Conservation (phyloP, 2,329 filamentous ascomycete genomes). For the Nothopassalora personata region DNA sequence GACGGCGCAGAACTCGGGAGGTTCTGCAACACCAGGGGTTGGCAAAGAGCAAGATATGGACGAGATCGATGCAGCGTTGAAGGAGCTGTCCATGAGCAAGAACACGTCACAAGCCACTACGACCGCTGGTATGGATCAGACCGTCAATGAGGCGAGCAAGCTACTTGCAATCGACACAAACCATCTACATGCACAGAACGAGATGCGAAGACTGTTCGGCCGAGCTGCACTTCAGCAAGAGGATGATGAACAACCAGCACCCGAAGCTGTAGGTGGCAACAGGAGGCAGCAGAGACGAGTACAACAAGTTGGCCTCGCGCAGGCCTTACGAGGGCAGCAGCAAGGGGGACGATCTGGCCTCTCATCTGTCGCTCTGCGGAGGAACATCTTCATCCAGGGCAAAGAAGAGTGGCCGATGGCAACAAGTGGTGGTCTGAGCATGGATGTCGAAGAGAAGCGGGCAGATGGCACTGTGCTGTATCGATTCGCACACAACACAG, state of each 20-base stretch:
- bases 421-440: slow-evolving; percentile 73
- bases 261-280: slow-evolving; percentile 25
- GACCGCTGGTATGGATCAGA: slow-evolving; percentile 30
- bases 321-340: slow-evolving; percentile 48
- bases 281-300: slow-evolving; percentile 31
- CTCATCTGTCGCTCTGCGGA: slow-evolving; percentile 64
- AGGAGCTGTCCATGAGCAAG: slow-evolving; percentile 47
- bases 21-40: slow-evolving; percentile 19
- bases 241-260: slow-evolving; percentile 41
- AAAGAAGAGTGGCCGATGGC: slow-evolving; percentile 82
- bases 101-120: slow-evolving; percentile 20
- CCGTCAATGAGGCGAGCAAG: slow-evolving; percentile 45
- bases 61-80: slow-evolving; percentile 62
- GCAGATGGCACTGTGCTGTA: slow-evolving; percentile 63
- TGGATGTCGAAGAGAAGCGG: slow-evolving; percentile 61
- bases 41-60: slow-evolving; percentile 41
- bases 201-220: slow-evolving; percentile 77
- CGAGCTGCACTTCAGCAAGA: slow-evolving; percentile 57
- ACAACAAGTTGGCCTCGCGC: slow-evolving; percentile 54
- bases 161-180: slow-evolving; percentile 61
- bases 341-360: slow-evolving; percentile 57
- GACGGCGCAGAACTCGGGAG: slow-evolving; percentile 47
- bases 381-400: slow-evolving; percentile 79
- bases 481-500: slow-evolving; percentile 66
- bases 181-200: slow-evolving; percentile 78